Percentiles rank a stretch among this genome's conserved stretches.
phyloP scores from a whole-genome alignment of 768 basidiomycete species.

The Erythrobasidium yunnanense region DNA sequence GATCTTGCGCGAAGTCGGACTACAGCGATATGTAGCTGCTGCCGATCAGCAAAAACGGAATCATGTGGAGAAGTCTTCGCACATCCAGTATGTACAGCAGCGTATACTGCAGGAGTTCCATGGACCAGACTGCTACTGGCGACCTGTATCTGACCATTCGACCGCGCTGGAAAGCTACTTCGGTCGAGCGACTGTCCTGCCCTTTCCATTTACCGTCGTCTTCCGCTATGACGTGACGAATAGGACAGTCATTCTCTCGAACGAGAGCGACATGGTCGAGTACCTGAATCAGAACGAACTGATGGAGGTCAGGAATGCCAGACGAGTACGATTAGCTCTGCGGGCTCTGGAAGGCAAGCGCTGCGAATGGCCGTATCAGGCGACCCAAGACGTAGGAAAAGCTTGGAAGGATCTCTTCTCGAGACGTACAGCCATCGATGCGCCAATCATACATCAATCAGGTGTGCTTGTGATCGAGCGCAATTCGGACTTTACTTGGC shows the following conservation, averaged over 20 bases:
- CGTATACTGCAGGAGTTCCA: constrained; percentile 52
- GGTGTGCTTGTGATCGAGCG: constrained; percentile 28
- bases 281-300: constrained; percentile 55
- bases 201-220: constrained; percentile 64
- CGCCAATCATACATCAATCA: not conserved
- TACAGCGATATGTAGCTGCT: constrained; percentile 50
- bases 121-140: constrained; percentile 67
- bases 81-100: constrained; percentile 44
- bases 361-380: constrained; percentile 44
- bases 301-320: constrained; percentile 47
- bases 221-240: constrained; percentile 32
- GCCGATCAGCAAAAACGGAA: constrained; percentile 39
- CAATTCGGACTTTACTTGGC: constrained; percentile 31
- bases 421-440: constrained; percentile 47
- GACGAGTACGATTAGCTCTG: constrained; percentile 55
- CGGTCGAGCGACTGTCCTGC: constrained; percentile 69
- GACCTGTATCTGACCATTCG: constrained; percentile 25
- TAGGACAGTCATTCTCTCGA: not conserved
- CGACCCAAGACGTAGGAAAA: constrained; percentile 45
- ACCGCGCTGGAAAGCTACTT: constrained; percentile 50
- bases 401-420: constrained; percentile 42
- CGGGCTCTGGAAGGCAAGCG: constrained; percentile 56
- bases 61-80: not conserved
- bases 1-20: constrained; percentile 66
- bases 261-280: constrained; percentile 9